phyloP scores from a whole-genome alignment of 371 early-diverging fungal genomes.

The Sporodiniella umbellata region DNA sequence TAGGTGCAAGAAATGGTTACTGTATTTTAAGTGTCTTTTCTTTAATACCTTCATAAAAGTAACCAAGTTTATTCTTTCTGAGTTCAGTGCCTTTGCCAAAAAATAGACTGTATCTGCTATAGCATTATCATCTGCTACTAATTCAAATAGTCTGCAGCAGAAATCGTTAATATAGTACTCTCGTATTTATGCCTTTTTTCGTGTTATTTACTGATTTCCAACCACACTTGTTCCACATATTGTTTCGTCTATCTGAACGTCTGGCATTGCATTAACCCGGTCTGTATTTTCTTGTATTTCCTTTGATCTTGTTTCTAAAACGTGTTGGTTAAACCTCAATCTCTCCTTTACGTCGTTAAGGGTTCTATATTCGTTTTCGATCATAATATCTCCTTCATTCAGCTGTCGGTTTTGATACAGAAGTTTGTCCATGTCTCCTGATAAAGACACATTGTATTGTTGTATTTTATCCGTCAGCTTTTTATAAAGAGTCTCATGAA shows the following conservation, averaged over 20 bases:
- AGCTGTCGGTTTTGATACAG: conserved; percentile 56
- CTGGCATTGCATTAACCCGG: conserved; percentile 54
- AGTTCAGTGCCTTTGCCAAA: conserved; percentile 74
- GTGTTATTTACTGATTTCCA: conserved; percentile 74
- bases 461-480: conserved; percentile 41
- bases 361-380: conserved; percentile 56
- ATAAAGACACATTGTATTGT: conserved; percentile 43
- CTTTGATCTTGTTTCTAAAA: conserved; percentile 53
- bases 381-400: conserved; percentile 62
- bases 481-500: conserved; percentile 38
- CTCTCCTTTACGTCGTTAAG: conserved; percentile 51
- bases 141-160: conserved; percentile 72
- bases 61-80: conserved; percentile 61
- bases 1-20: too few relatives aligned
- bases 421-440: conserved; percentile 56
- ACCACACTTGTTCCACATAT: conserved; percentile 67
- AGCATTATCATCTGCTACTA: conserved; percentile 87
- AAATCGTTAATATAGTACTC: too few relatives aligned
- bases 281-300: conserved; percentile 53
- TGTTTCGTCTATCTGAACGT: conserved; percentile 66
- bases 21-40: too few relatives aligned
- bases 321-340: conserved; percentile 57
- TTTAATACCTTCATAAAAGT: conserved; percentile 67
- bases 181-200: too few relatives aligned
- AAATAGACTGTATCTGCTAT: conserved; percentile 87